Conservation (phyloP, 169 alveolate genomes). For the Cryptosporidium meleagridis region DNA sequence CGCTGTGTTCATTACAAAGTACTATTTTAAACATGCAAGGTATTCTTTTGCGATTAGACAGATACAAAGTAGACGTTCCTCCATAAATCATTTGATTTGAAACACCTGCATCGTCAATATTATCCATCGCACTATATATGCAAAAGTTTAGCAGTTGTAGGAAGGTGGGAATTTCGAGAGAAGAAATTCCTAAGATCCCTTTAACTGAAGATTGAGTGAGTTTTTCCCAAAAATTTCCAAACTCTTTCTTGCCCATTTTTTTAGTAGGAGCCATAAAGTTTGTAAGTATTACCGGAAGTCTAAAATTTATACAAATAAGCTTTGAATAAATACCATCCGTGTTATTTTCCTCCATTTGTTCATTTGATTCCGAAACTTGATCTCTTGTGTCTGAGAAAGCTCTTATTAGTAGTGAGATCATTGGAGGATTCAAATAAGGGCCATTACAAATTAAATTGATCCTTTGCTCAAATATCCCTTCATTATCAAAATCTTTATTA, state of each 20-base stretch:
- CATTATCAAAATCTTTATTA: background rate
- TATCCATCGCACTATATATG: background rate
- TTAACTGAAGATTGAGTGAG: constrained; percentile 29
- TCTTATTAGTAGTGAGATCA: constrained; percentile 11
- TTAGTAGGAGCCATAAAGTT: constrained; percentile 66
- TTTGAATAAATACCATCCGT: background rate
- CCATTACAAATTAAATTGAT: constrained; percentile 15
- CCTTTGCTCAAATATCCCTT: constrained; percentile 17
- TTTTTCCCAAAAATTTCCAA: constrained; percentile 62
- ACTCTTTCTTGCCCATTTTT: constrained; percentile 40
- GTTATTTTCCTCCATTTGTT: background rate
- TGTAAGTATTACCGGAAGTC: constrained; percentile 56
- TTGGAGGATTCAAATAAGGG: constrained; percentile 64
- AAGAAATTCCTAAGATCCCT: constrained; percentile 35
- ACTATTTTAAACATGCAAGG: constrained; percentile 36
- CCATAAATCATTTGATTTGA: background rate
- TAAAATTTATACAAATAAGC: background rate
- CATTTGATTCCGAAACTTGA: background rate
- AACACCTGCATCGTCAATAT: background rate
- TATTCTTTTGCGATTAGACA: constrained; percentile 21
- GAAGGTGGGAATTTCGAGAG: constrained; percentile 22
- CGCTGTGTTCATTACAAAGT: background rate
- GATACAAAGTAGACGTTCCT: constrained; percentile 56
- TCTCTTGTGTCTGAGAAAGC: constrained; percentile 11
- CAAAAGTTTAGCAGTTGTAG: constrained; percentile 45